Percentiles rank a stretch among this genome's conserved stretches.
These are phyloP conservation scores for Yamadazyma membranifaciens DNA, from an alignment of 1,139 yeast genomes.

Conservation along the genomic window DNA sequence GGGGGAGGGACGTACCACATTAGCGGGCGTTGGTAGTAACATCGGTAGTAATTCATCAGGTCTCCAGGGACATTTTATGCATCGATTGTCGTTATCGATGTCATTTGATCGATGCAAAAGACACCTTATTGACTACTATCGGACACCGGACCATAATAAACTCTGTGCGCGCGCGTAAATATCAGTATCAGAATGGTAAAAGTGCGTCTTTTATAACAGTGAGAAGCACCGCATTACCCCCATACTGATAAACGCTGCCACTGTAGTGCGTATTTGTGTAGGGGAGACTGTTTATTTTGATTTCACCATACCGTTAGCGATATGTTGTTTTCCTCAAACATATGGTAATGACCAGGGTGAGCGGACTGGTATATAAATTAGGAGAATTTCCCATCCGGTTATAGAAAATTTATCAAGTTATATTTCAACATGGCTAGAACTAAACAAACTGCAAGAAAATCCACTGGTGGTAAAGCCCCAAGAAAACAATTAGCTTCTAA, in stretches of 20 bases:
- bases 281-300: too few species aligned
- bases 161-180: constrained; percentile 1
- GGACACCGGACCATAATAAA: neutral
- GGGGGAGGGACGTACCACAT: too few species aligned
- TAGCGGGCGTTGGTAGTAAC: too few species aligned
- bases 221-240: neutral
- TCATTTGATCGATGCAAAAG: neutral
- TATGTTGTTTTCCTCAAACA: too few species aligned
- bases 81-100: neutral
- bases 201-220: neutral
- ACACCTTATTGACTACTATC: neutral
- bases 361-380: neutral
- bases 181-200: neutral
- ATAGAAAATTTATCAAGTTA: constrained; percentile 3
- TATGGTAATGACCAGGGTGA: too few species aligned
- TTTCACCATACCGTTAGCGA: too few species aligned
- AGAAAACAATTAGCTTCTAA: constrained; percentile 98
- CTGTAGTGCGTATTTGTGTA: too few species aligned
- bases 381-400: neutral
- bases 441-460: constrained; percentile 97
- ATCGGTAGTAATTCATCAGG: too few species aligned
- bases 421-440: constrained; percentile 82
- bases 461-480: constrained; percentile 99
- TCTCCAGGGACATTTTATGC: too few species aligned
- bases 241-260: too few species aligned